Evolutionary conservation across 1,139 yeast genomes (phyloP), one percentile per base, ranked within the genome.

Genomic region (Debaryomycetaceae sp.): DNA sequence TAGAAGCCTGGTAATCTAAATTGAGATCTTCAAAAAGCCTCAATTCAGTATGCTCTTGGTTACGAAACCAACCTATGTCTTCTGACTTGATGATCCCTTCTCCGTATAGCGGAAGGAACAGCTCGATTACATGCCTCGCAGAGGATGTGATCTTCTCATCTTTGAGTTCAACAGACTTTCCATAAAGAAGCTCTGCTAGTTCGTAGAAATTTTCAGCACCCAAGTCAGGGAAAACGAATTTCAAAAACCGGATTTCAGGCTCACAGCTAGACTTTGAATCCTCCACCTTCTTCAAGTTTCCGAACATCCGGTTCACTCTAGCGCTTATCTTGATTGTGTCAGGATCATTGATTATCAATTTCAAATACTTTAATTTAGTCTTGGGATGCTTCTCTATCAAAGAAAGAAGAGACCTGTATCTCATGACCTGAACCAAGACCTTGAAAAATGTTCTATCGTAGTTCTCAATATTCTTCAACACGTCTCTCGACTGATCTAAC

Each of bases 401-500:
- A 5, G 39, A 37, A 39, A 53, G 56, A 49, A 67, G 56, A 13
- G 52, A 51, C 42, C 54, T 57, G 49, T 65, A 66, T 33, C 68
- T 54, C 45, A 60, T 59, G 17, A 59, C 55, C 40, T 63, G 65
- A 42, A 67, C 57, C 20, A 60, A 55, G 14, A 59, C 47, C 33
- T 51, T 50, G 43, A 63, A 62, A 44, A 59, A 63, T 14, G 52
- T 45, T 5, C 52, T 44, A 34, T 55, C 53, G 13, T 47, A 47
- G 24, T 43, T 41, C 33, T 47, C 40, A 34, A 49, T 51, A 31
- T 50, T 48, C 36, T 42, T 49, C 41, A 59, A 50, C 41, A 53
- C 54, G 6, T 47, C 45, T 41, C 59, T 54, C 47, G 62, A 63
- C 33, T 61, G 58, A 8, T 44, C 45, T 31, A 61, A 55, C 13